A percentile compares a stretch with the other conserved stretches of the same genome.
Evolutionary conservation across 306 rosid species (phyloP).

Genomic region (Castanopsis chinensis): DNA sequence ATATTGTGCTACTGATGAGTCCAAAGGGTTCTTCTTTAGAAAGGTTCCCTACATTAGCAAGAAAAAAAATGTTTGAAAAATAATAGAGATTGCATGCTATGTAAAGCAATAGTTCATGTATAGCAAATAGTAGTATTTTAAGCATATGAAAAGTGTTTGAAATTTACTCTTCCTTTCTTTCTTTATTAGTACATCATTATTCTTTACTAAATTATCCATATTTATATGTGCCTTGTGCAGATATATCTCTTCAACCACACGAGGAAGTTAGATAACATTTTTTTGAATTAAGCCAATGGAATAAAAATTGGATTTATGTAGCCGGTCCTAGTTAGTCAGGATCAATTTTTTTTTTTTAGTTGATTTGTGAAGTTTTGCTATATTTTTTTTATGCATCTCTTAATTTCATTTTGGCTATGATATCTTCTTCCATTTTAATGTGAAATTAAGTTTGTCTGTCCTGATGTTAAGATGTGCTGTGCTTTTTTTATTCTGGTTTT

Average conservation of each 20-base stretch:
- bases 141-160: too few relatives aligned
- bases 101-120: not conserved
- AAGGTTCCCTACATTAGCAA: too few relatives aligned
- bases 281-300: not conserved
- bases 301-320: not conserved
- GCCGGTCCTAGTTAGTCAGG: not conserved
- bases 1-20: not conserved
- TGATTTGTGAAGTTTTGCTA: conserved; percentile 2
- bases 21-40: too few relatives aligned
- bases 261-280: conserved; percentile 46
- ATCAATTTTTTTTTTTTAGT: conserved; percentile 13
- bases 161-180: too few relatives aligned
- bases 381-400: not conserved
- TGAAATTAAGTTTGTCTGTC: not conserved
- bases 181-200: too few relatives aligned
- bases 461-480: not conserved
- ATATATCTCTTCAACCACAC: conserved; percentile 45
- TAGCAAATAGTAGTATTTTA: too few relatives aligned
- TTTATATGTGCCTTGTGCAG: conserved; percentile 73
- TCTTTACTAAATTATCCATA: too few relatives aligned
- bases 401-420: not conserved
- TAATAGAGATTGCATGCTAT: not conserved
- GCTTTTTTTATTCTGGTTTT: not conserved
- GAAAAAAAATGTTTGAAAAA: not conserved
- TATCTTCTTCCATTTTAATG: not conserved